Conservation (phyloP, 2,329 filamentous ascomycete species). For the Botryotinia convoluta region DNA sequence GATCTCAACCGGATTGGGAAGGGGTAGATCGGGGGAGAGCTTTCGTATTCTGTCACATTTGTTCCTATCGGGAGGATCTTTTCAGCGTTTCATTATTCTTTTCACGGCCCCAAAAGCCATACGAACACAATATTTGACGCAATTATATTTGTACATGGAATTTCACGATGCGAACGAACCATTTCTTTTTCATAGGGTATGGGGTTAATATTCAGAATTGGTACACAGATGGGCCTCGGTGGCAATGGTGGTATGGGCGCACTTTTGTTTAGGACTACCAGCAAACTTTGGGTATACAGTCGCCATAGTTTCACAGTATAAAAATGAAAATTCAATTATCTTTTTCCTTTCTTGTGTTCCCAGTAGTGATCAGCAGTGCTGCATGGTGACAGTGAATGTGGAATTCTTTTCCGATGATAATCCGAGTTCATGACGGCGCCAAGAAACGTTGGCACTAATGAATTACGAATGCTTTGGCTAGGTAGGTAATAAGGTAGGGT, state of each 20-base stretch:
- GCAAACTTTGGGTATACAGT: not conserved
- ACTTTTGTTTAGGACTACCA: not conserved
- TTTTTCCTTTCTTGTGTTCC: not conserved
- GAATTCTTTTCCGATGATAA: not conserved
- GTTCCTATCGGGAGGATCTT: not conserved
- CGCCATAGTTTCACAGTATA: not conserved
- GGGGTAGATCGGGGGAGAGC: too few relatives aligned
- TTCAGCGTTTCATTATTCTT: not conserved
- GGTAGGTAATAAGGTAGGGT: not conserved
- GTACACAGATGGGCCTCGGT: slow-evolving; percentile 16
- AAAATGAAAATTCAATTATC: not conserved
- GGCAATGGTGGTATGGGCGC: slow-evolving; percentile 12
- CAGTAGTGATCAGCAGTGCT: not conserved
- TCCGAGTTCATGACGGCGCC: not conserved
- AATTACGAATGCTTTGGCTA: not conserved
- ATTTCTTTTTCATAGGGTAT: not conserved
- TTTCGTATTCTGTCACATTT: not conserved
- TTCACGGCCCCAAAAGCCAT: not conserved
- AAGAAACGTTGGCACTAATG: not conserved
- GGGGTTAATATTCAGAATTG: slow-evolving; percentile 2
- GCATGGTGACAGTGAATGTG: not conserved
- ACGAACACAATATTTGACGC: slow-evolving; percentile 15
- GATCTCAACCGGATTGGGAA: not conserved
- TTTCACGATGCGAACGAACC: slow-evolving; percentile 6
- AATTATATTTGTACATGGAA: slow-evolving; percentile 15